Evolutionary conservation across 805 yeast species (phyloP), one percentile per base, ranked within the genome.

Genomic region (Sugiyamaella qingdaonensis): DNA sequence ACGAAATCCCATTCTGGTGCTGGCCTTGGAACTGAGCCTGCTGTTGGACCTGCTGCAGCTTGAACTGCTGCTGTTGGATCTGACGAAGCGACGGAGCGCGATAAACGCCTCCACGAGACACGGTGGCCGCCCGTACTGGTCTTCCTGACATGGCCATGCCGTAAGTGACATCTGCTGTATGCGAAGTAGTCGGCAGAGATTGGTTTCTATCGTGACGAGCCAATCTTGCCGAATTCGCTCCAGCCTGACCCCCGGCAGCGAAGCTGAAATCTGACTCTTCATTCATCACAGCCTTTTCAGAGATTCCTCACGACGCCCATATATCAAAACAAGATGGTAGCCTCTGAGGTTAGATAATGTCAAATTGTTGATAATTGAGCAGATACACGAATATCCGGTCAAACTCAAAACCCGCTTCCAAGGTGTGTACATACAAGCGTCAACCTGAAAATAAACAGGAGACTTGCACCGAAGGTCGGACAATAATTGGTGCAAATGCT

Each of bases 131-230:
- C 27, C 63, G 42, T 10, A 50, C 54, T 5, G 63, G 63, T 19
- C 61, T 46, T 19, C 46, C 54, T 10, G 48, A 43, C 32, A 36
- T 13, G 9, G 36, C 45, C 31, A 18, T 43, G n/a, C 27, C 42
- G n/a, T 35, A 42, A n/a, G 33, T 32, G 10, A 19, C 35, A 19
- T 37, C 42, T 37, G 32, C 36, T 36, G 19, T 31, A 16, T 37
- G 43, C 13, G 54, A 42, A 29, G 54, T 49, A 45, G 35, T 61
- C 10, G 65, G 65, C n/a, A 61, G 49, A 7, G 65, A 61, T 34
- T 56, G 61, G 44, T 61, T 61, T 14, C 65, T 47, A 36, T 61
- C 64, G 52, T 61, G 65, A 27, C 52, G 51, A 33, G 10, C 13
- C 19, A 29, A 9, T 31, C 49, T 29, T 3, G 24, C 36, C 7